A percentile compares a stretch with the other conserved stretches of the same genome.
These are phyloP conservation scores for Eucalyptus erythrocorys DNA, from an alignment of 345 rosid genomes.

Conservation along the genomic window DNA sequence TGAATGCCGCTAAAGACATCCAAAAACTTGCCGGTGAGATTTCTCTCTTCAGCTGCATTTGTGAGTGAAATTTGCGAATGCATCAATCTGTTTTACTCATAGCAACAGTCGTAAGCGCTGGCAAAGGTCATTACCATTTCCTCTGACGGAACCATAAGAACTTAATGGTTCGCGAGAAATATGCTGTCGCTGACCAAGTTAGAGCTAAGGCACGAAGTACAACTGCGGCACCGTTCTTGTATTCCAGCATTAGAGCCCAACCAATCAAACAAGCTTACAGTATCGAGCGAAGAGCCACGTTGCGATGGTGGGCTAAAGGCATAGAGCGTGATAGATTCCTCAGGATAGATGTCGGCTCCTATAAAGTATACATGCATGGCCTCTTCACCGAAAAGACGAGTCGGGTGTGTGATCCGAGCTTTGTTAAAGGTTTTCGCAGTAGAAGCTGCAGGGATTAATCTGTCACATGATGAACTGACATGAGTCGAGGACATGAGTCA, in stretches of 20 bases:
- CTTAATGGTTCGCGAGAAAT: not conserved
- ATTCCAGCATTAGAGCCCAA: not conserved
- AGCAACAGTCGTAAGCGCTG: not conserved
- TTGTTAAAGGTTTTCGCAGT: too few species aligned
- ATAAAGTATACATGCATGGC: not conserved
- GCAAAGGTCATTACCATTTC: not conserved
- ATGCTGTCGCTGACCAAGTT: not conserved
- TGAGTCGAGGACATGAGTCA: too few species aligned
- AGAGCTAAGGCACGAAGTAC: not conserved
- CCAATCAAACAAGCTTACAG: not conserved
- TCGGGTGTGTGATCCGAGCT: too few species aligned
- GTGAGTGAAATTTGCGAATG: not conserved
- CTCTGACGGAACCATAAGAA: not conserved
- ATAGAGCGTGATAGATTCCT: not conserved
- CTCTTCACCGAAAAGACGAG: not conserved
- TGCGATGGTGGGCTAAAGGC: not conserved
- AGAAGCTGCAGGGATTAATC: too few species aligned
- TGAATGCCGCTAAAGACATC: not conserved
- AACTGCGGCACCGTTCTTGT: not conserved
- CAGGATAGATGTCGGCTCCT: not conserved
- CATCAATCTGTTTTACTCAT: not conserved
- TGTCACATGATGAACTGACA: too few species aligned
- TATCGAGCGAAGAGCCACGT: not conserved
- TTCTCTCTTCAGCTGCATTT: not conserved
- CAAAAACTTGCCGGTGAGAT: not conserved